A percentile compares a stretch with the other conserved stretches of the same genome.
Evolutionary conservation across 371 early-diverging fungal genomes (phyloP).

Genomic region (Dichotomocladium elegans): DNA sequence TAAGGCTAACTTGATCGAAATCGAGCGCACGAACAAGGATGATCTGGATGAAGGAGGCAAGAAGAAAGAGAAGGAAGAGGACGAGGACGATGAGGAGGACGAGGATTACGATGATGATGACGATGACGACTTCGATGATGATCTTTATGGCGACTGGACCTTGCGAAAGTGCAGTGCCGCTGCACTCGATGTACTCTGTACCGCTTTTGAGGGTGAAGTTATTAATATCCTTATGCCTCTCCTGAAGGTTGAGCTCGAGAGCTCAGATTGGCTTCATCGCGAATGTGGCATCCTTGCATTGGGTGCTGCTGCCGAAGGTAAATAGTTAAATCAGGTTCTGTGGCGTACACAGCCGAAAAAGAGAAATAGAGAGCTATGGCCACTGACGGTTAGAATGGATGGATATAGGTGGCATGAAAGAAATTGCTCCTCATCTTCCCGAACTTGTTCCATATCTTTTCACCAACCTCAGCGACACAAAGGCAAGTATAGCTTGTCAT

Average conservation of each 20-base stretch:
- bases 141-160: slow-evolving; percentile 91
- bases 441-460: slow-evolving; percentile 84
- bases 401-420: slow-evolving; percentile 62
- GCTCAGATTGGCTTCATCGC: slow-evolving; percentile 82
- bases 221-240: slow-evolving; percentile 82
- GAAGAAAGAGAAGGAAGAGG: slow-evolving; percentile 5
- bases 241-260: slow-evolving; percentile 75
- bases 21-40: slow-evolving; percentile 51
- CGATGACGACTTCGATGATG: slow-evolving; percentile 86
- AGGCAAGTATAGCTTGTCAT: too few relatives aligned
- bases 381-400: neutral
- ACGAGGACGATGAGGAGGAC: slow-evolving; percentile 55
- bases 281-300: slow-evolving; percentile 95
- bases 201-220: slow-evolving; percentile 78
- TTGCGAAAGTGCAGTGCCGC: slow-evolving; percentile 97
- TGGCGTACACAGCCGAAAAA: too few relatives aligned
- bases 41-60: slow-evolving; percentile 23
- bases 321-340: too few relatives aligned
- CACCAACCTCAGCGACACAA: slow-evolving; percentile 71
- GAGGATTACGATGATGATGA: slow-evolving; percentile 86
- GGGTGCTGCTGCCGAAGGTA: slow-evolving; percentile 94
- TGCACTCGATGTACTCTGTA: slow-evolving; percentile 89
- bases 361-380: too few relatives aligned
- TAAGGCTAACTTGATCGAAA: slow-evolving; percentile 74
- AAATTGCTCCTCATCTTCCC: slow-evolving; percentile 87